Base-by-base conservation (phyloP, 1,284 basidiomycete species). In the Rhodotorula sp. region DNA sequence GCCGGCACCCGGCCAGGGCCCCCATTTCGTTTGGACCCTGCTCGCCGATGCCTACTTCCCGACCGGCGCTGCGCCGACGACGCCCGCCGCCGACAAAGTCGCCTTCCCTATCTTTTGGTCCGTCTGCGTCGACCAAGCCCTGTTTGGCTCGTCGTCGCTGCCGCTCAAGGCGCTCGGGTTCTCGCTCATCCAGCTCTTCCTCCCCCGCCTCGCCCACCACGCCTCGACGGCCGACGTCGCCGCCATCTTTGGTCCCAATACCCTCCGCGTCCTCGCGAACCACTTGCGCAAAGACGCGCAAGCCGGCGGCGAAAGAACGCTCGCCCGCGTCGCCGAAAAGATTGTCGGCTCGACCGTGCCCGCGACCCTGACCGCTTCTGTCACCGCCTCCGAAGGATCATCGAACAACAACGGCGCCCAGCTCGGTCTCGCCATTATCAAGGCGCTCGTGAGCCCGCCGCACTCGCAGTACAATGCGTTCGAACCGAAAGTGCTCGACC, bases 101-200 rank as follows among this genome's bases (percentile, higher is more conserved):
- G 54, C 56, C n/a, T 94, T 97, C 81, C 88, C 90, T 67, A 94
- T 97, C 74, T 93, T 97, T 81, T 98, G 91, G 85, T 85, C 89
- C 60, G 84, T 93, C 49, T 91, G 91, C 20, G 92, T 98, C 21
- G 96, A 98, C 81, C 91, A 92, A 92, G 77, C 75, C 86, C 54
- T 97, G 60, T 97, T 98, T 80, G 88, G 91, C 5, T 84, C 89
- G 20, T 87, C 94, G 1, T 96, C 94, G 0, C 84, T 91, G 1
- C 91, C 97, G 80, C 87, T 93, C 70, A 97, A 97, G 83, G 93
- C 90, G 79, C 97, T 92, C 91, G 95, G 95, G 47, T 97, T 98
- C 84, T 90, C 92, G 80, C 87, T 97, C 29, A 92, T 98, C 81
- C 88, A 90, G 78, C 90, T 88, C 74, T 88, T 92, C 0, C 83